Base-by-base conservation (phyloP, 805 yeast species). In the Kodamaea neixiangensis region DNA sequence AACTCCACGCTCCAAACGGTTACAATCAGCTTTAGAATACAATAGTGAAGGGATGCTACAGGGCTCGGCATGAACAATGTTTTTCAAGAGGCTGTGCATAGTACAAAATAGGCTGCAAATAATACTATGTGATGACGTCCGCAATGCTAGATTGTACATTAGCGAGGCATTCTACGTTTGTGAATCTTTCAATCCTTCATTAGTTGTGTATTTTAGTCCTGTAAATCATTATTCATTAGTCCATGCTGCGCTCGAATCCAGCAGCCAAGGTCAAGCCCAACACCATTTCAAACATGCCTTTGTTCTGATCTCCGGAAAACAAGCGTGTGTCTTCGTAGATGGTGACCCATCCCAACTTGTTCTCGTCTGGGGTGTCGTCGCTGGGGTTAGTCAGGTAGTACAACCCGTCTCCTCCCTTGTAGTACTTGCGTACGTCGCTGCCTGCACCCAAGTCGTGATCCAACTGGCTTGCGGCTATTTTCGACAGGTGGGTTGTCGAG, bases 341-440 rank as follows among this genome's bases (percentile, higher is more conserved):
- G 0, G 88, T 83, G 2, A 84, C 63, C 89, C 89, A 85, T 0
- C 89, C 89, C 31, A 83, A 55, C 58, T 82, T 84, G 49, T 69
- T 75, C 44, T 79, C 82, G 60, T 79, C 81, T 0, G 88, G 87
- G 3, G 78, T 70, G 62, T 84, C 89, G 62, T 84, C 89, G 11
- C 69, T 69, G 0, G 87, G 83, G 48, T 73, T 72, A 14, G 50
- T 52, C 53, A 70, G 68, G 46, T 66, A 69, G 31, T 70, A 65
- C 4, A 82, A 66, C 1, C 88, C 88, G 64, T 83, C 88, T n/a
- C 82, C 81, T 0, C 83, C 75, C 13, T 61, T 62, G 50, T 65
- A 75, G 58, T 70, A 78, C 19, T 63, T 62, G 35, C 63, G 63
- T 7, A 61, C 53, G 33, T 63, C 65, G 21, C 60, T 49, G 19